Conservation (phyloP, 352 stramenopile species). For the Discostella stelligera region DNA sequence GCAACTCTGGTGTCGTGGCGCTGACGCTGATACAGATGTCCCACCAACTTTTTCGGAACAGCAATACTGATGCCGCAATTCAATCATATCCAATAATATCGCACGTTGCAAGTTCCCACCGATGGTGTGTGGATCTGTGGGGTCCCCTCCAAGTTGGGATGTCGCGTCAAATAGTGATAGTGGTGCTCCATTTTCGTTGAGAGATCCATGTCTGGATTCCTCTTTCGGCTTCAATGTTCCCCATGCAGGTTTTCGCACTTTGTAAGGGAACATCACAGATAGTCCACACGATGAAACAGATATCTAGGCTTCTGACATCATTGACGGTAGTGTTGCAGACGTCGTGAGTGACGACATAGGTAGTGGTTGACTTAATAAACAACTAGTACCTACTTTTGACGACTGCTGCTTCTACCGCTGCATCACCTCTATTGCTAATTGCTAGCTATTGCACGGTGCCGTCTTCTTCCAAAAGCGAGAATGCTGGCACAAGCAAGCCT, state of each 20-base stretch:
- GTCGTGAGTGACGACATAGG: too few relatives aligned
- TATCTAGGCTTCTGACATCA: too few relatives aligned
- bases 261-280: slow-evolving; percentile 32
- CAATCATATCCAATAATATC: slow-evolving; percentile 35
- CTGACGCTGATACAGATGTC: neutral
- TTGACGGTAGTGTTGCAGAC: too few relatives aligned
- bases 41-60: neutral
- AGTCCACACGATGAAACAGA: too few relatives aligned
- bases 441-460: too few relatives aligned
- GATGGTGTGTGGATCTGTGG: slow-evolving; percentile 16
- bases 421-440: too few relatives aligned
- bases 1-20: neutral
- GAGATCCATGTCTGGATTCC: neutral
- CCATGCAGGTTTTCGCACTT: slow-evolving; percentile 34
- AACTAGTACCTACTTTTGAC: too few relatives aligned
- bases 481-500: too few relatives aligned
- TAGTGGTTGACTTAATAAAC: too few relatives aligned
- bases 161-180: neutral
- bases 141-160: neutral
- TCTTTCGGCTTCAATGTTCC: slow-evolving; percentile 14
- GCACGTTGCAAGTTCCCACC: slow-evolving; percentile 41
- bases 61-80: slow-evolving; percentile 19
- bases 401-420: too few relatives aligned
- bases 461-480: too few relatives aligned
- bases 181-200: neutral